These are phyloP conservation scores for Mimosa pudica DNA, from an alignment of 306 rosid species.

Conservation along the genomic window DNA sequence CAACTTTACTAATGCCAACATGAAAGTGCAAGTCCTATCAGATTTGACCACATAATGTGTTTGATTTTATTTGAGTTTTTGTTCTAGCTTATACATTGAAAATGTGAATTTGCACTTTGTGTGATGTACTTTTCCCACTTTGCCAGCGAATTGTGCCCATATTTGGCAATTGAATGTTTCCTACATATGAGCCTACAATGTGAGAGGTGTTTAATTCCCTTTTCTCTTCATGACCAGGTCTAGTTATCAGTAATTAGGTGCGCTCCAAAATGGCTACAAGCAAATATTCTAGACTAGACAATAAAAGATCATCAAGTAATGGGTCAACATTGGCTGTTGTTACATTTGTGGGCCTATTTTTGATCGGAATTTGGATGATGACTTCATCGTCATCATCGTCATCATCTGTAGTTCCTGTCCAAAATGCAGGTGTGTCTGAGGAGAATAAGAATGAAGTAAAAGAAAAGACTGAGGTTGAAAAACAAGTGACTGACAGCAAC, in stretches of 20 bases:
- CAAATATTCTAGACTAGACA: constrained; percentile 73
- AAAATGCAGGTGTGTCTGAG: constrained; percentile 62
- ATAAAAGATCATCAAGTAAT: constrained; percentile 65
- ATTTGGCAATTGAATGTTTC: constrained; percentile 14
- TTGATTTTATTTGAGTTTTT: constrained; percentile 17
- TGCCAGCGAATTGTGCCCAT: background rate
- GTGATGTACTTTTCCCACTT: background rate
- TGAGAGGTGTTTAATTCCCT: constrained; percentile 31
- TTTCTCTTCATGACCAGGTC: constrained; percentile 10
- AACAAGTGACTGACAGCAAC: constrained; percentile 43
- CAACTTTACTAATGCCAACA: background rate
- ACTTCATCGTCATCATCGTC: constrained; percentile 40
- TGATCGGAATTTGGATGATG: constrained; percentile 97
- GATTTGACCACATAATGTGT: background rate
- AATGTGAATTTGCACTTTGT: constrained; percentile 12
- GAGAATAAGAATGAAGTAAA: constrained; percentile 58
- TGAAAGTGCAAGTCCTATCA: background rate
- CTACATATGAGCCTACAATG: background rate
- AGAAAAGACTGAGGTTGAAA: constrained; percentile 46
- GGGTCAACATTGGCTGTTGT: constrained; percentile 85
- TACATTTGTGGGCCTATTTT: constrained; percentile 80
- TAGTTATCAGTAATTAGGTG: constrained; percentile 23
- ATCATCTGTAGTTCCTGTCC: constrained; percentile 75
- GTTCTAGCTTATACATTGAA: constrained; percentile 7
- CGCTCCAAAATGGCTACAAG: constrained; percentile 66